These are phyloP conservation scores for Sutorius australiensis DNA, from an alignment of 768 basidiomycete genomes.

Conservation along the genomic window DNA sequence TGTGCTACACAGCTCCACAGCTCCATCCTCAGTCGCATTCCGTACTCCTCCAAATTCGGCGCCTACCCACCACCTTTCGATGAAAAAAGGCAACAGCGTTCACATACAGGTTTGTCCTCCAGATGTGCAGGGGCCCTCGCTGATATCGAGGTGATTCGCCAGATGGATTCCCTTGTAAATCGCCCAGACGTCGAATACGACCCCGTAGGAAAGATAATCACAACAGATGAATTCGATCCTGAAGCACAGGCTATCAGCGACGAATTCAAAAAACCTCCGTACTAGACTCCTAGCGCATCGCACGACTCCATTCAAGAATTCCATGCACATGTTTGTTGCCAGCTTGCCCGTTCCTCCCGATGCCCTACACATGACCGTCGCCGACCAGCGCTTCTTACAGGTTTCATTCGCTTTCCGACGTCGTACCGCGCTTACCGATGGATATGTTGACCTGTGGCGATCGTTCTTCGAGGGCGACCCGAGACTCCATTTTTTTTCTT, in stretches of 20 bases:
- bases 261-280: constrained; percentile 61
- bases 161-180: constrained; percentile 68
- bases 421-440: not conserved
- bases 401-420: not conserved
- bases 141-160: constrained; percentile 8
- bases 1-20: constrained; percentile 31
- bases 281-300: constrained; percentile 19
- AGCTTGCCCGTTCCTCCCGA: not conserved
- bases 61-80: constrained; percentile 23
- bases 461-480: not conserved
- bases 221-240: constrained; percentile 47
- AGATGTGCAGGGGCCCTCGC: not conserved
- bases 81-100: constrained; percentile 47
- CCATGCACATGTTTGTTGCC: not conserved
- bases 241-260: constrained; percentile 56
- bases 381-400: not conserved
- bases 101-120: constrained; percentile 52
- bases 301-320: not conserved
- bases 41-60: constrained; percentile 37
- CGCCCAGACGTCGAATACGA: constrained; percentile 51
- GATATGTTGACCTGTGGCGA: not conserved
- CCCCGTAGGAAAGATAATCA: constrained; percentile 48
- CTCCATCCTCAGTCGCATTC: constrained; percentile 60
- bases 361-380: not conserved
- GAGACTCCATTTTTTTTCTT: no score